Evolutionary conservation across 1,284 basidiomycete genomes (phyloP), one percentile per base, ranked within the genome.

Genomic region (Pulveroboletus sp.): DNA sequence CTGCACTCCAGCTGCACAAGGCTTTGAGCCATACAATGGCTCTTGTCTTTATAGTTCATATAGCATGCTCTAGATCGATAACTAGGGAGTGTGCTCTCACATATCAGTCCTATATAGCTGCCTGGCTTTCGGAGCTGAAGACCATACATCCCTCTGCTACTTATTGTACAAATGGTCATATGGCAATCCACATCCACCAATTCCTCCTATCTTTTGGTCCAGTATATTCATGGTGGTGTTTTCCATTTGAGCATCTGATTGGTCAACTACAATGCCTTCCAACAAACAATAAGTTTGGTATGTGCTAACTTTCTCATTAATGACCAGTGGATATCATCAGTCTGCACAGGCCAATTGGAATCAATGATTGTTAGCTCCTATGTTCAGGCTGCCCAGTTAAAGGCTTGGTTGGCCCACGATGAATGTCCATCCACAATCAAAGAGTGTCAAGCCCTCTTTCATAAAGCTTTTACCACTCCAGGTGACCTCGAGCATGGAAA

Each of bases 211-310:
- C 24, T 0, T 58, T 57, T 48, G 44, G 55, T 2, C 57, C 36
- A 10, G 40, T 57, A 7, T 1, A 15, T 5, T 58, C 49, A 8
- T 59, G 56, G 50, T 59, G 56, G 56, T 52, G 56, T 43, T 59
- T 59, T 15, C 43, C 43, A 20, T 59, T 59, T 25, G 47, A 63
- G 24, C 5, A 10, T 3, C 48, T 63, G 15, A 63, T 63, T 28
- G 36, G 54, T 5, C 52, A 61, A 22, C 20, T 63, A 15, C 62
- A 63, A 29, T 5, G 5, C 7, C 40, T 62, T 5, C 57, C 49
- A 8, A 63, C 12, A 1, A 62, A 62, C 6, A 26, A 54, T 25
- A 54, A 55, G 35, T 62, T 62, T 50, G 52, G 53, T 62, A 28
- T 5, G 39, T 44, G 5, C 25, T 11, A 15, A 14, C 15, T 14